Conservation (phyloP, 805 yeast genomes). For the Ogataea dorogensis region DNA sequence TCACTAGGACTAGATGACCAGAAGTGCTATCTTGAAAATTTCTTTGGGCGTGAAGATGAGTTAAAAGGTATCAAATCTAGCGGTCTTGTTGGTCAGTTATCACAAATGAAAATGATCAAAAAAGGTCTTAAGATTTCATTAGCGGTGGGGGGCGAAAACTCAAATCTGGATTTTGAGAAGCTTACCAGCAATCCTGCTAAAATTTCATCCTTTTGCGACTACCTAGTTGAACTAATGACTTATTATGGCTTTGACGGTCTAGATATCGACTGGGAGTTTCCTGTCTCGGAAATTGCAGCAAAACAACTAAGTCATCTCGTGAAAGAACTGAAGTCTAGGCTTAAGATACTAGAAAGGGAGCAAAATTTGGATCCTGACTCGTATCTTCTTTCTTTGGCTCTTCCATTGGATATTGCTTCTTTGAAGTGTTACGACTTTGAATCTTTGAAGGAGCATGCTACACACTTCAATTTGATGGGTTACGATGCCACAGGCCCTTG, state of each 20-base stretch:
- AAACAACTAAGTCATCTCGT: constrained; percentile 43
- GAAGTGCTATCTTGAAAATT: background rate
- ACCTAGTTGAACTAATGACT: constrained; percentile 46
- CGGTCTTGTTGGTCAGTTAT: constrained; percentile 33
- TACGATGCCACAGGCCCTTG: constrained; percentile 85
- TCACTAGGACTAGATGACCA: constrained; percentile 1
- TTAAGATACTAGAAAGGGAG: constrained; percentile 39
- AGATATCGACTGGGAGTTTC: constrained; percentile 96
- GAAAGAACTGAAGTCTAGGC: constrained; percentile 35
- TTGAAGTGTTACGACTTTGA: constrained; percentile 42
- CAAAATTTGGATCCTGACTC: constrained; percentile 19
- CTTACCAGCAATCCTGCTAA: constrained; percentile 26
- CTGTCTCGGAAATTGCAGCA: constrained; percentile 48
- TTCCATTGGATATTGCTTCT: constrained; percentile 62
- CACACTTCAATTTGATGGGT: constrained; percentile 86
- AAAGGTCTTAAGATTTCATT: constrained; percentile 52
- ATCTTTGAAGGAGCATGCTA: constrained; percentile 56
- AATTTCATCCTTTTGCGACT: constrained; percentile 46
- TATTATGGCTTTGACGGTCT: constrained; percentile 80
- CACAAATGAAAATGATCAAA: constrained; percentile 26
- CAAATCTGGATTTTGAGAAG: constrained; percentile 40
- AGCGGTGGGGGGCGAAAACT: constrained; percentile 82
- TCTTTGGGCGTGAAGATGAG: background rate
- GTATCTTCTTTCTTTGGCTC: constrained; percentile 65
- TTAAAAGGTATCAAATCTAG: constrained; percentile 11